phyloP scores from a whole-genome alignment of 2,329 filamentous ascomycete species.

The Leptoxyphium fumago region DNA sequence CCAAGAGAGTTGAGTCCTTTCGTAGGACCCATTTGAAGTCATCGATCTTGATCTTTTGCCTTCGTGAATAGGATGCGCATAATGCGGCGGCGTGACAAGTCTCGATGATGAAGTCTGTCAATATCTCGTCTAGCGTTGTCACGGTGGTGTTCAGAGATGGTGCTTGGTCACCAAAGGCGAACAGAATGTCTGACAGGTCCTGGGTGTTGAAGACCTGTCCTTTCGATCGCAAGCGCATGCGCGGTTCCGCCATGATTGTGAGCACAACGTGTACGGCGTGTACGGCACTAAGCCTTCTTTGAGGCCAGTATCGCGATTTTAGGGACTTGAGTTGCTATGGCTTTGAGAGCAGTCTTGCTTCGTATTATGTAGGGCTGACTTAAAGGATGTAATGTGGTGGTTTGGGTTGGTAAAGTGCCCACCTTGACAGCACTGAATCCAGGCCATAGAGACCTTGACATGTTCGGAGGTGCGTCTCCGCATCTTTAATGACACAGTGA shows the following conservation, averaged over 20 bases:
- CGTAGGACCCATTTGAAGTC: conserved; percentile 93
- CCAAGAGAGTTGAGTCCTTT: conserved; percentile 70
- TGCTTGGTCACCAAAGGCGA: conserved; percentile 64
- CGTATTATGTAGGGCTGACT: too few relatives aligned
- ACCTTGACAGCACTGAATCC: too few relatives aligned
- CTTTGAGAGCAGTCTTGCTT: too few relatives aligned
- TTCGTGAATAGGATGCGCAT: conserved; percentile 69
- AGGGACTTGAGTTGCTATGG: too few relatives aligned
- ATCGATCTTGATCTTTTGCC: conserved; percentile 95
- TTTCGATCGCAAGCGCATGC: conserved; percentile 30
- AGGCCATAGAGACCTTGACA: too few relatives aligned
- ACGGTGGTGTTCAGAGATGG: conserved; percentile 72
- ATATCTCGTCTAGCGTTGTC: conserved; percentile 80
- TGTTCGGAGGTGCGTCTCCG: too few relatives aligned
- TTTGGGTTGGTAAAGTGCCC: too few relatives aligned
- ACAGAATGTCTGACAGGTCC: conserved; percentile 46
- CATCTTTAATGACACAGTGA: too few relatives aligned
- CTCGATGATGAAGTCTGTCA: conserved; percentile 92
- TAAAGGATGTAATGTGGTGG: too few relatives aligned
- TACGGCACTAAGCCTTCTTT: too few relatives aligned
- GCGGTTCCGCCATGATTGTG: conserved; percentile 31
- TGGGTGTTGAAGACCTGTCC: conserved; percentile 30
- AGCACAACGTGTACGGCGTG: too few relatives aligned
- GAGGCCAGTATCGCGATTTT: too few relatives aligned
- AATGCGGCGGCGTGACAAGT: conserved; percentile 81